Percentiles rank a stretch among this genome's conserved stretches.
phyloP scores from a whole-genome alignment of 495 filamentous ascomycete species.

The Penicillium canescens region DNA sequence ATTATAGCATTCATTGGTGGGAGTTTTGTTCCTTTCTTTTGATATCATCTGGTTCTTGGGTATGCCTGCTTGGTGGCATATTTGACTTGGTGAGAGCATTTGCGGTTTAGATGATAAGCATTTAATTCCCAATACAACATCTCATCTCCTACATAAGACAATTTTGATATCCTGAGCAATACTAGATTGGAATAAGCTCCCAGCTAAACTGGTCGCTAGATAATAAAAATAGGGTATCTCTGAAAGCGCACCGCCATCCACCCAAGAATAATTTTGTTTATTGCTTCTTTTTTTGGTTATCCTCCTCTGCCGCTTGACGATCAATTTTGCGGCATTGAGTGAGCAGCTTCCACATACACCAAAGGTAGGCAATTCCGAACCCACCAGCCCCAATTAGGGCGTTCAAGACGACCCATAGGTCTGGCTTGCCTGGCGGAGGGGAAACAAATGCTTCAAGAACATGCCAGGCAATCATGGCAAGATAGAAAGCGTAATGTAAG shows the following conservation, averaged over 20 bases:
- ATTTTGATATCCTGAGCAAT: background rate
- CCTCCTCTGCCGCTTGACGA: constrained; percentile 24
- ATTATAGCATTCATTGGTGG: constrained; percentile 25
- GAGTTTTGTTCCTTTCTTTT: constrained; percentile 22
- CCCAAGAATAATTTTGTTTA: constrained; percentile 17
- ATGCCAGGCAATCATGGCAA: constrained; percentile 78
- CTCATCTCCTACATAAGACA: constrained; percentile 15
- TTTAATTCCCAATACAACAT: constrained; percentile 9
- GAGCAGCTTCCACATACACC: constrained; percentile 77
- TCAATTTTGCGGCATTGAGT: constrained; percentile 52
- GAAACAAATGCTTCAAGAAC: constrained; percentile 64
- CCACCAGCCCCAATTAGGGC: constrained; percentile 81
- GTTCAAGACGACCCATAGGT: constrained; percentile 91
- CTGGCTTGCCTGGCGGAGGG: constrained; percentile 75
- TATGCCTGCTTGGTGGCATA: background rate
- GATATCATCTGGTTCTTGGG: constrained; percentile 5
- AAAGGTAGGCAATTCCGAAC: constrained; percentile 84
- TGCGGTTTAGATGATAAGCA: constrained; percentile 1
- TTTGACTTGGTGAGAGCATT: background rate
- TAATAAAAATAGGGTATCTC: constrained; percentile 34
- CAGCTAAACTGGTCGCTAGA: background rate
- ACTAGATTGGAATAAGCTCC: constrained; percentile 1
- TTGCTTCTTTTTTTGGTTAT: constrained; percentile 42
- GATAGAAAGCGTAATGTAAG: constrained; percentile 74
- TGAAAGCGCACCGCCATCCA: constrained; percentile 14